Evolutionary conservation across 768 basidiomycete species (phyloP).

Genomic region (Calocera cornea): DNA sequence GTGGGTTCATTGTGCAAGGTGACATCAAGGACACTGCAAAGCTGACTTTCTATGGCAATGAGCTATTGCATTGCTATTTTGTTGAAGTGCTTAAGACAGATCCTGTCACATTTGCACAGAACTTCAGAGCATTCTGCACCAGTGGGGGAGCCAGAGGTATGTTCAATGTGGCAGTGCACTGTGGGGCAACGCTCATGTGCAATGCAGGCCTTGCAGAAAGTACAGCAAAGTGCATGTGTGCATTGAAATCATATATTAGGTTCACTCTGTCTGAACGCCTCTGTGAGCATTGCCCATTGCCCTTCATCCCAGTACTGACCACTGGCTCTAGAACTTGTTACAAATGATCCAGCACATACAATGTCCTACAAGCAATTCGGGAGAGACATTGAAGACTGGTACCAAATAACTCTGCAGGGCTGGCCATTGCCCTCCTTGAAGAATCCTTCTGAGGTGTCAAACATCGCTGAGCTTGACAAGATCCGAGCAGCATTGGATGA

Average conservation of each 20-base stretch:
- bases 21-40: neutral
- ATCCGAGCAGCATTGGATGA: neutral
- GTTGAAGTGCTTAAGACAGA: neutral
- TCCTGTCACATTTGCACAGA: neutral
- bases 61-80: neutral
- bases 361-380: neutral
- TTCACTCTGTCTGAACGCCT: neutral
- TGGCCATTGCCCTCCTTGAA: neutral
- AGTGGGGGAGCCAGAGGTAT: neutral
- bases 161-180: neutral
- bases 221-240: neutral
- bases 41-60: neutral
- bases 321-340: neutral
- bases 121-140: neutral
- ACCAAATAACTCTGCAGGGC: neutral
- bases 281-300: neutral
- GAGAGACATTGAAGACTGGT: neutral
- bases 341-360: neutral
- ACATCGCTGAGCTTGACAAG: neutral
- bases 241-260: neutral
- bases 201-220: neutral
- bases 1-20: neutral
- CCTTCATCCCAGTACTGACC: neutral
- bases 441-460: neutral
- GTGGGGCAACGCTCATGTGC: neutral